These are phyloP conservation scores for Citrullus mucosospermus DNA, from an alignment of 306 rosid genomes.

Conservation along the genomic window DNA sequence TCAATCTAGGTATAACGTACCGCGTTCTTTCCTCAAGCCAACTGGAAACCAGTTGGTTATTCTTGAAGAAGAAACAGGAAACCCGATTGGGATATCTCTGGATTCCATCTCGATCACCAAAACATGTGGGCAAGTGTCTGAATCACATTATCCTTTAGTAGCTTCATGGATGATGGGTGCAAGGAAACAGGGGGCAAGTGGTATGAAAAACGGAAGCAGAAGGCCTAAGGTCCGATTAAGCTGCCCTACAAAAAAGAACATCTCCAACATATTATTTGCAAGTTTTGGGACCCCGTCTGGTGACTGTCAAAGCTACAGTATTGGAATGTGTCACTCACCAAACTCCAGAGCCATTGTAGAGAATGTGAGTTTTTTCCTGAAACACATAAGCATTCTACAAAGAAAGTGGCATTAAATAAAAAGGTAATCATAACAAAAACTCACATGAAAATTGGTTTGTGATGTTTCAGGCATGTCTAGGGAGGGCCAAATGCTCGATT, in stretches of 20 bases:
- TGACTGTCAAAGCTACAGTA: conserved; percentile 19
- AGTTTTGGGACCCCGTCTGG: conserved; percentile 43
- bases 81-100: conserved; percentile 34
- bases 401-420: not conserved
- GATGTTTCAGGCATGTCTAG: conserved; percentile 29
- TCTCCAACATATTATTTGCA: conserved; percentile 29
- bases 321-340: conserved; percentile 27
- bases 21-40: conserved; percentile 59
- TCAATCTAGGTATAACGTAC: conserved; percentile 64
- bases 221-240: conserved; percentile 7
- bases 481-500: conserved; percentile 28
- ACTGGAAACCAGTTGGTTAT: conserved; percentile 49
- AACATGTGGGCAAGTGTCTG: conserved; percentile 25
- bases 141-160: conserved; percentile 22
- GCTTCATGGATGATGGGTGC: conserved; percentile 22
- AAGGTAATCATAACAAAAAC: not conserved
- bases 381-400: not conserved
- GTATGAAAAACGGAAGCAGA: not conserved
- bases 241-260: conserved; percentile 24
- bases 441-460: not conserved
- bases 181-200: not conserved
- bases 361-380: conserved; percentile 15
- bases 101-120: conserved; percentile 19
- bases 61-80: conserved; percentile 61
- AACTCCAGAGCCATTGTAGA: conserved; percentile 17